phyloP scores from a whole-genome alignment of 2,329 filamentous ascomycete species.

The Herpotrichia juniperi region DNA sequence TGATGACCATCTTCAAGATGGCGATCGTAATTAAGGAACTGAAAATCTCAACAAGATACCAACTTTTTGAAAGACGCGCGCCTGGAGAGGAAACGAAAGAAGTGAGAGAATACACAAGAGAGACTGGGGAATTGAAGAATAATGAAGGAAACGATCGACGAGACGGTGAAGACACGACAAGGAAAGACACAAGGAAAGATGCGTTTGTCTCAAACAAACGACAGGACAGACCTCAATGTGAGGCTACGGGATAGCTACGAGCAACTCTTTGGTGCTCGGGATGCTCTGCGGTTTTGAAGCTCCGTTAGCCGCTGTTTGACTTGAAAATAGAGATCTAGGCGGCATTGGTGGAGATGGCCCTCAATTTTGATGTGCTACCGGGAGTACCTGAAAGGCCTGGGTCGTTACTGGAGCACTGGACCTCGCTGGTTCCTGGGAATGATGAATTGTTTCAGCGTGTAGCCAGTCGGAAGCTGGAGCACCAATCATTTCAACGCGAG shows the following conservation, averaged over 20 bases:
- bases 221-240: constrained; percentile 25
- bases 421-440: constrained; percentile 23
- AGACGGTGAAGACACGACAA: constrained; percentile 22
- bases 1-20: constrained; percentile 33
- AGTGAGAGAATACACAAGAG: constrained; percentile 22
- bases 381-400: constrained; percentile 17
- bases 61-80: constrained; percentile 24
- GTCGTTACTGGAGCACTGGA: constrained; percentile 35
- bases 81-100: constrained; percentile 26
- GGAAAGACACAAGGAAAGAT: constrained; percentile 26
- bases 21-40: constrained; percentile 24
- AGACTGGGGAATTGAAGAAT: constrained; percentile 27
- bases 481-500: constrained; percentile 25
- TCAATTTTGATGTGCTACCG: constrained; percentile 29
- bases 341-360: constrained; percentile 38
- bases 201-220: constrained; percentile 31
- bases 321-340: constrained; percentile 29
- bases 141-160: constrained; percentile 43
- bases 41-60: constrained; percentile 18
- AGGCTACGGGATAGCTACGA: constrained; percentile 27
- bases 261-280: constrained; percentile 31
- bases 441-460: constrained; percentile 29
- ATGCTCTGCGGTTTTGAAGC: constrained; percentile 43
- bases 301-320: constrained; percentile 48
- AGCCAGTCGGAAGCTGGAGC: constrained; percentile 29